A percentile compares a stretch with the other conserved stretches of the same genome.
These are phyloP conservation scores for Albifimbria verrucaria DNA, from an alignment of 2,329 filamentous ascomycete species.

Conservation along the genomic window DNA sequence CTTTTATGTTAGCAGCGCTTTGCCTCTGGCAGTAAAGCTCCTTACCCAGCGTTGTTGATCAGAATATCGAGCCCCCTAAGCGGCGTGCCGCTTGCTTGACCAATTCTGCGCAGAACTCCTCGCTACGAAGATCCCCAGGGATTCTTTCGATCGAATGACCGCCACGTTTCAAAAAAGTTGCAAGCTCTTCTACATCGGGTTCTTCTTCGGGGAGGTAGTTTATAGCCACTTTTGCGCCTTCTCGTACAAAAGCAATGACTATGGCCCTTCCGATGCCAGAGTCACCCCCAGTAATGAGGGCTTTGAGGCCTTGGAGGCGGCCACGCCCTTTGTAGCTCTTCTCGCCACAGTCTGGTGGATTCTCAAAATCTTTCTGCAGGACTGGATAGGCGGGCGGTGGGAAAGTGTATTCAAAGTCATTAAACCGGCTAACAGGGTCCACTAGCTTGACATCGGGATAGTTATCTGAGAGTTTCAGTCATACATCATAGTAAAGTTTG, in stretches of 20 bases:
- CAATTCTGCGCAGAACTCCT: neutral
- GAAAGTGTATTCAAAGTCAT: neutral
- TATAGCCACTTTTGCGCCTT: constrained; percentile 13
- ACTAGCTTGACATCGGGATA: neutral
- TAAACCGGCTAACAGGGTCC: neutral
- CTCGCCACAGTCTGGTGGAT: neutral
- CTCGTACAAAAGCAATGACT: constrained; percentile 9
- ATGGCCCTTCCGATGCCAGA: constrained; percentile 29
- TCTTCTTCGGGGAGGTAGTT: constrained; percentile 13
- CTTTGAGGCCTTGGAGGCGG: constrained; percentile 35
- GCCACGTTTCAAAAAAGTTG: neutral
- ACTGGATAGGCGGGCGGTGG: neutral
- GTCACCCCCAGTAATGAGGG: constrained; percentile 74
- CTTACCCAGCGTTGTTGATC: constrained; percentile 2
- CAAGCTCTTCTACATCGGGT: constrained; percentile 8
- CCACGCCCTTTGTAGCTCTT: neutral
- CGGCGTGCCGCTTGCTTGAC: neutral
- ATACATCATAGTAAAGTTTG: too few relatives aligned
- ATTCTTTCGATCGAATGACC: neutral
- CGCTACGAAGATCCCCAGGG: neutral
- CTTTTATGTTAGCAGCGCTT: neutral
- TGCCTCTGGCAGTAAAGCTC: neutral
- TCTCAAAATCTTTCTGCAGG: neutral
- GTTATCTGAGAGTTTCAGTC: too few relatives aligned
- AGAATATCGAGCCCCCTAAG: constrained; percentile 2